These are phyloP conservation scores for Ophiostoma montium DNA, from an alignment of 2,329 filamentous ascomycete genomes.

Conservation along the genomic window DNA sequence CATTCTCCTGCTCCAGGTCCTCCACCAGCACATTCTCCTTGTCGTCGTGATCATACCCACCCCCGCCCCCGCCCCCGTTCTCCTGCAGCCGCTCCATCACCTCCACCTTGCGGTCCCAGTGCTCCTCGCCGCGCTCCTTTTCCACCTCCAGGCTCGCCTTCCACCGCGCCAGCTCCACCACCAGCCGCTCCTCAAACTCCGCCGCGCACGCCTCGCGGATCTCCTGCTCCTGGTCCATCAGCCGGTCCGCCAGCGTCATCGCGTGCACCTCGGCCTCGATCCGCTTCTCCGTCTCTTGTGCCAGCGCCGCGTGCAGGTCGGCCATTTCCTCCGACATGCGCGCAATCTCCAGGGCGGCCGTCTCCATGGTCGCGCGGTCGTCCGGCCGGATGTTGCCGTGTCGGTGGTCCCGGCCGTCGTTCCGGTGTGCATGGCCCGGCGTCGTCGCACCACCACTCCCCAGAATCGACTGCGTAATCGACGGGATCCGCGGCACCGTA, in stretches of 20 bases:
- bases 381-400: conserved; percentile 16
- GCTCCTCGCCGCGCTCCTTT: conserved; percentile 65
- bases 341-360: conserved; percentile 66
- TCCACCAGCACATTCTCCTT: conserved; percentile 51
- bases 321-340: conserved; percentile 69
- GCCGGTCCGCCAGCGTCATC: conserved; percentile 50
- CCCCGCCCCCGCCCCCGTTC: conserved; percentile 9
- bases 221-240: conserved; percentile 60
- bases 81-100: conserved; percentile 32
- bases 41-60: conserved; percentile 26
- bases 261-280: conserved; percentile 61
- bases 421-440: conserved; percentile 8
- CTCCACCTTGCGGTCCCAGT: conserved; percentile 71
- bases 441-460: conserved; percentile 20
- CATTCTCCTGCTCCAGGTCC: conserved; percentile 57
- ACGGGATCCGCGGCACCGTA: conserved; percentile 78
- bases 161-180: conserved; percentile 67
- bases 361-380: conserved; percentile 63
- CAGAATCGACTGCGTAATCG: conserved; percentile 58
- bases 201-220: conserved; percentile 78
- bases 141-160: conserved; percentile 66
- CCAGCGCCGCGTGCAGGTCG: conserved; percentile 52
- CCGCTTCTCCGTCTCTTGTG: conserved; percentile 56
- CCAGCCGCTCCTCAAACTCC: conserved; percentile 71
- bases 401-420: too few relatives aligned